Base-by-base conservation (phyloP, 208 protist species). In the Leishmania turanica region DNA sequence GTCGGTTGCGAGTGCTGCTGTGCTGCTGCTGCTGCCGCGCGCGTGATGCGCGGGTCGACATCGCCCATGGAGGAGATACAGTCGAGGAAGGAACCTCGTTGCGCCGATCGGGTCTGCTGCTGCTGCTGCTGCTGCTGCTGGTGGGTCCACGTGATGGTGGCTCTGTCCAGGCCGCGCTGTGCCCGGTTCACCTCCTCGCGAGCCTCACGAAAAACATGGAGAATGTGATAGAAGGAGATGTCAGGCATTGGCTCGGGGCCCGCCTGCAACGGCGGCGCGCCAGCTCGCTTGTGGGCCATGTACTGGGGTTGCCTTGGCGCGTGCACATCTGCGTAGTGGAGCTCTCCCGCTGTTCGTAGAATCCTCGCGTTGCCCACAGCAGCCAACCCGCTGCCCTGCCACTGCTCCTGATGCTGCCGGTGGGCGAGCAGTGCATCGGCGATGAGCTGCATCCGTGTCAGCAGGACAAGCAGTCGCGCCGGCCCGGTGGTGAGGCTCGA, bases 361-460 rank as follows among this genome's bases (percentile, higher is more conserved):
- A 53, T 47, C 24, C 24, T 53, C 69, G 5, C 69, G 45, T 6
- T 15, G 7, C 24, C 49, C 24, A 34, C 45, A 42, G 58, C 15
- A 21, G 51, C 37, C 54, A 54, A 27, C 19, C 42, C 6, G 45
- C 27, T 42, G 11, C 75, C 27, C 45, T 71, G 53, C 15, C 31
- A 56, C 56, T 71, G 17, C 51, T 71, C 56, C 24, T 62, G 47
- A 45, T 74, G 49, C 49, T 82, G 82, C 17, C 82, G 76, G 49
- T 85, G 82, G 6, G 34, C 47, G 21, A 42, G 60, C 42, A 89
- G 56, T n/a, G 66, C 78, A 54, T 87, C 77, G 7, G 85, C 88
- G 60, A 87, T 83, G 27, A 89, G 58, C 62, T 89, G 80, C 71
- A 89, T 71, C 6, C 88, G 82, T 15, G 88, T 82, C n/a, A 88